A percentile compares a stretch with the other conserved stretches of the same genome.
These are phyloP conservation scores for Hymenoscyphus repandus DNA, from an alignment of 2,329 filamentous ascomycete genomes.

Conservation along the genomic window DNA sequence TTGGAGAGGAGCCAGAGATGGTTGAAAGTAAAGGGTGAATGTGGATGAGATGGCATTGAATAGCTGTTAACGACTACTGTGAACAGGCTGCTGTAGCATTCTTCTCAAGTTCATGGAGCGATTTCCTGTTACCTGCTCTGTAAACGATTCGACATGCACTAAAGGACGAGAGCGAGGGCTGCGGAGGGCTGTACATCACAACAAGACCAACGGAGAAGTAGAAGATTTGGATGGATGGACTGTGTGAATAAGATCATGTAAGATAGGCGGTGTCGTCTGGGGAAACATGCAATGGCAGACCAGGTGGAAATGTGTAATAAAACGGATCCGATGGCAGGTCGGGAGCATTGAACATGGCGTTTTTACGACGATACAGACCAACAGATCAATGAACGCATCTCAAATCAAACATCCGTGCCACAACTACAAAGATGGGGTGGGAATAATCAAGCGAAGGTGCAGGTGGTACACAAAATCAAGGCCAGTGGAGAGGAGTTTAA, in stretches of 20 bases:
- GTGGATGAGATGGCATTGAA: neutral
- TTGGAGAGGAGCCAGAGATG: neutral
- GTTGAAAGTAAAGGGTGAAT: neutral
- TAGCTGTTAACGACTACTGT: constrained; percentile 14
- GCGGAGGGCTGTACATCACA: too few species aligned
- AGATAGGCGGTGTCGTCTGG: too few species aligned
- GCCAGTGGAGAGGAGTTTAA: neutral
- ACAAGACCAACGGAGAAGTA: too few species aligned
- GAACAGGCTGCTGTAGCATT: constrained; percentile 58
- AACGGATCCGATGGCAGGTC: neutral
- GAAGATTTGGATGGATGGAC: too few species aligned
- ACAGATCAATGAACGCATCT: neutral
- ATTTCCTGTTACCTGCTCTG: constrained; percentile 61
- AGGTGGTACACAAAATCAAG: neutral
- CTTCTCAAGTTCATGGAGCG: constrained; percentile 62
- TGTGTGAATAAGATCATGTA: too few species aligned
- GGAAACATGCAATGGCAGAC: too few species aligned
- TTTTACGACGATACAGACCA: neutral
- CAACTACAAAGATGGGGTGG: too few species aligned
- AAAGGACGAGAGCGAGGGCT: too few species aligned
- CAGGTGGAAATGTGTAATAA: neutral
- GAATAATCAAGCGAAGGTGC: neutral
- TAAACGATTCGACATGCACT: neutral
- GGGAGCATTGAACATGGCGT: neutral
- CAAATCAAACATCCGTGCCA: neutral